These are phyloP conservation scores for Pythium folliculosum DNA, from an alignment of 352 stramenopile genomes.

Conservation along the genomic window DNA sequence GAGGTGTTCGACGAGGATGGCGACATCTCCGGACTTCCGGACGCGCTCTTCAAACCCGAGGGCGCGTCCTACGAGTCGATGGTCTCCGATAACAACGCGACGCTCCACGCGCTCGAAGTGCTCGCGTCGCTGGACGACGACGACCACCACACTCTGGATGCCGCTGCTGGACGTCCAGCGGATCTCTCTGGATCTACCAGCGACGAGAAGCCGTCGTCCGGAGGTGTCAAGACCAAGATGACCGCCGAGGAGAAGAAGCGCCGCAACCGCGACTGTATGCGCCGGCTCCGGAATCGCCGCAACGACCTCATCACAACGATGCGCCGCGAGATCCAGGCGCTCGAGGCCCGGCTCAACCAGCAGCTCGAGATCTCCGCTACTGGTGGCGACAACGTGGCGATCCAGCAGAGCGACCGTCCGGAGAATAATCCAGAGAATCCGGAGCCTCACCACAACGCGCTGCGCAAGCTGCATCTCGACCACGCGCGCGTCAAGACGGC, in stretches of 20 bases:
- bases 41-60: not conserved
- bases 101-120: constrained; percentile 7
- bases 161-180: not conserved
- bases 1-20: constrained; percentile 19
- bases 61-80: not conserved
- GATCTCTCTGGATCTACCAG: not conserved
- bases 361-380: constrained; percentile 4
- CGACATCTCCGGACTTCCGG: not conserved
- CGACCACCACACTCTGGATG: no score
- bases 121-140: constrained; percentile 9
- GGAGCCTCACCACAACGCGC: not conserved
- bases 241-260: constrained; percentile 31
- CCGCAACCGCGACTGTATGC: constrained; percentile 34
- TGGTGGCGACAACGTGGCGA: not conserved
- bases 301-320: constrained; percentile 21
- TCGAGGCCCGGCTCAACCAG: constrained; percentile 21
- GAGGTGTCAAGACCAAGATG: constrained; percentile 16
- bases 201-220: not conserved
- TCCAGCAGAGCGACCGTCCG: not conserved
- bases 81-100: not conserved
- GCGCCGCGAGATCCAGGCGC: constrained; percentile 21
- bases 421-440: constrained; percentile 10
- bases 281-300: constrained; percentile 25
- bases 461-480: constrained; percentile 9
- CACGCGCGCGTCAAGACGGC: constrained; percentile 21